Percentiles rank a stretch among this genome's conserved stretches.
Evolutionary conservation across 352 stramenopile genomes (phyloP).

Genomic region (Phytophthora hybrid): DNA sequence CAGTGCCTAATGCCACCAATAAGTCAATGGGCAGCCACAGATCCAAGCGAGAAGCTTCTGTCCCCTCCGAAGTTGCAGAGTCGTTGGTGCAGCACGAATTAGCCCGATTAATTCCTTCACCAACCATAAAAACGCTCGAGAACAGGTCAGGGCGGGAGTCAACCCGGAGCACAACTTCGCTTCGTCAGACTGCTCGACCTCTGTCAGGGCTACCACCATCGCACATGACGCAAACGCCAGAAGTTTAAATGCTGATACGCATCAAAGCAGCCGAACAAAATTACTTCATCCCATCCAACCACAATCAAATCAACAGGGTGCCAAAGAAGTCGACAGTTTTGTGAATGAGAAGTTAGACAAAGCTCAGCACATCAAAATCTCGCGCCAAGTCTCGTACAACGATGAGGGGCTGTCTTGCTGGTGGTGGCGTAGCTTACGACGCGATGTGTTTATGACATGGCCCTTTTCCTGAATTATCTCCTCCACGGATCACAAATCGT

Average conservation of each 20-base stretch:
- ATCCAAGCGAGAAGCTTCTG: constrained; percentile 17
- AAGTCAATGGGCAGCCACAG: constrained; percentile 4
- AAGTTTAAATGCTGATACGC: not conserved
- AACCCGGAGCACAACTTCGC: not conserved
- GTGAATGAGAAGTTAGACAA: constrained; percentile 46
- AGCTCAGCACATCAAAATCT: constrained; percentile 74
- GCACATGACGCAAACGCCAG: not conserved
- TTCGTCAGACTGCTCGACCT: not conserved
- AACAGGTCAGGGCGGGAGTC: constrained; percentile 11
- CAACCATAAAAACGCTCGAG: constrained; percentile 14
- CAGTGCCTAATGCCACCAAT: not conserved
- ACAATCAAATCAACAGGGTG: too few relatives aligned
- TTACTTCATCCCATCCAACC: too few relatives aligned
- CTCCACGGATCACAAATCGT: not conserved
- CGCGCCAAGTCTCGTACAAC: constrained; percentile 88
- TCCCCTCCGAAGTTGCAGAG: constrained; percentile 9
- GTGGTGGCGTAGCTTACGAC: too few relatives aligned
- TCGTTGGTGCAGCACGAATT: constrained; percentile 17
- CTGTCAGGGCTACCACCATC: constrained; percentile 8
- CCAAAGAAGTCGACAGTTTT: constrained; percentile 39
- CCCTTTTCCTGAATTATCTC: not conserved
- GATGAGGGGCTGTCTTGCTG: constrained; percentile 70
- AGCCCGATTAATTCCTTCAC: constrained; percentile 7
- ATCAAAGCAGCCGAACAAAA: too few relatives aligned
- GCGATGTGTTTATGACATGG: too few relatives aligned